phyloP scores from a whole-genome alignment of 139 green algal species.

The Coelastrella sp. region DNA sequence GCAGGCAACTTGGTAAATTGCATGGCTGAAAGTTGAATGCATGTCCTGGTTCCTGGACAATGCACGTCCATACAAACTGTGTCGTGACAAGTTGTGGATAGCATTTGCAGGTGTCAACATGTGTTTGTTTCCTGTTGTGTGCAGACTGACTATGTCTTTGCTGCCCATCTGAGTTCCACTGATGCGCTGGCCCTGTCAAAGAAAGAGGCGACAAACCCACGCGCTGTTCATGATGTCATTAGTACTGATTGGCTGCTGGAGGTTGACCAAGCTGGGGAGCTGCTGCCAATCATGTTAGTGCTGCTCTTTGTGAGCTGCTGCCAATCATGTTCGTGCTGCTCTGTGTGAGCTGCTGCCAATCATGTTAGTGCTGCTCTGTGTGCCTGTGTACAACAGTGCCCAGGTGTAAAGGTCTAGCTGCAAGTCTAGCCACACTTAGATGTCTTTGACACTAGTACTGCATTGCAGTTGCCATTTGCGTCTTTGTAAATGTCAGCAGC shows the following conservation, averaged over 20 bases:
- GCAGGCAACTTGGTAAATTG: too few relatives aligned
- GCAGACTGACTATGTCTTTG: conserved; percentile 37
- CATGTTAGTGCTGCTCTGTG: too few relatives aligned
- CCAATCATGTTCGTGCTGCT: conserved; percentile 9
- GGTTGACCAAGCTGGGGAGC: conserved; percentile 6
- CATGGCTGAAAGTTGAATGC: too few relatives aligned
- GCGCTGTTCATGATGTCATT: conserved; percentile 13
- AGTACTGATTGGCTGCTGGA: not conserved
- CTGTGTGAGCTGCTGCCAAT: too few relatives aligned
- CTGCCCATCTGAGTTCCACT: not conserved
- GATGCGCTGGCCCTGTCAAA: not conserved
- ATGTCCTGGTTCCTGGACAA: too few relatives aligned
- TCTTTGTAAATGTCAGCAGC: too few relatives aligned
- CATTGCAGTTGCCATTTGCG: too few relatives aligned
- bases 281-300: conserved; percentile 16
- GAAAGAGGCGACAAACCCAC: not conserved
- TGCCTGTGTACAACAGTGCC: too few relatives aligned
- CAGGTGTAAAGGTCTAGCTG: too few relatives aligned
- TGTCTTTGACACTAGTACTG: too few relatives aligned
- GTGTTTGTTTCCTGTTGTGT: not conserved
- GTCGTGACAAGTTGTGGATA: not conserved
- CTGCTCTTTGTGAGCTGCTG: not conserved
- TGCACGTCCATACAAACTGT: not conserved
- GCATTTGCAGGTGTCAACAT: not conserved
- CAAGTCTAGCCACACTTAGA: too few relatives aligned